Evolutionary conservation across 192 early-diverging fungal species (phyloP), one percentile per base, ranked within the genome.

Genomic region (Thamnidium elegans): DNA sequence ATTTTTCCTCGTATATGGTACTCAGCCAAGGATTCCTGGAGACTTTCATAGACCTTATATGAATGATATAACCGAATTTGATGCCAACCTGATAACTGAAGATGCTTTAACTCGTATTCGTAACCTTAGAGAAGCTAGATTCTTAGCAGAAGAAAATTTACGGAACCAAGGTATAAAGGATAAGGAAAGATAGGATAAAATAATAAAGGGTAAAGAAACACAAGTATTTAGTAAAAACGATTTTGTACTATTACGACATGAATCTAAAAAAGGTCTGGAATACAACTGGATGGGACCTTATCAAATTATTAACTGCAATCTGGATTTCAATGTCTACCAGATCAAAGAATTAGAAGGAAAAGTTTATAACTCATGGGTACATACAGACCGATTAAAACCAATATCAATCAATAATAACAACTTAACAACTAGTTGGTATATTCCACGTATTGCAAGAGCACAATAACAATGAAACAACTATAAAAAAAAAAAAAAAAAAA

Each of bases 161-260:
- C 11, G 8, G n/a, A n/a, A 15, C 3, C 30, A 32, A 39, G 10
- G 31, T 39, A 21, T 10, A 17, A 45, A 45, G 20, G 63, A 65
- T 39, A 65, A 65, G 21, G 50, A 20, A 8, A 1, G 53, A 6
- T 65, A 52, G 63, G 63, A 65, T 52, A 48, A 47, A 51, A 8
- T 36, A 19, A 20, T 63, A 42, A 63, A 63, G 17, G 13, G 17
- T 47, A 47, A 47, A 14, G 17, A 17, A 43, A 30, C 52, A 2
- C 53, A 48, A 11, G 36, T 20, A 8, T 64, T 64, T 42, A 26
- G 42, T 1, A 11, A 32, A 36, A 51, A 51, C 53, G 63, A 65
- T 31, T 26, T 31, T 15, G 63, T 65, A 3, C 26, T 51, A 6
- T 4, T 65, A 1, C 34, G 39, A 8, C 31, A 65, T 20, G 63